Base-by-base conservation (phyloP, 2,329 filamentous ascomycete genomes). In the Apiospora saccharicola region DNA sequence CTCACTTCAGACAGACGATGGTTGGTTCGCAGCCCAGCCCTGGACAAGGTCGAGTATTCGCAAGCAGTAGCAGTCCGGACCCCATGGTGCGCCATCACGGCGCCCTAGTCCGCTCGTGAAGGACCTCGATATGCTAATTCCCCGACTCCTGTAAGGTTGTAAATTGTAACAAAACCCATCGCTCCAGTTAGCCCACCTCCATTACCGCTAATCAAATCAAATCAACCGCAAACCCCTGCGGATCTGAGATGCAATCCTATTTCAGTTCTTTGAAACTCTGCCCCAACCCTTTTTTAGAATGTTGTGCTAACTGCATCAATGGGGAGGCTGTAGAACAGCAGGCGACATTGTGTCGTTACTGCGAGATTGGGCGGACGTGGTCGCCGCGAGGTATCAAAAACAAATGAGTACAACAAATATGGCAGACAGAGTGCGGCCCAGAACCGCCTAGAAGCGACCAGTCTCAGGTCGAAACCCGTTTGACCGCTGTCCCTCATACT, bases 401-500 rank as follows among this genome's bases (percentile, higher is more conserved):
- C 57, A 64, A 64, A 37, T 64, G 57, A 64, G 14, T 64, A 64
- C 19, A 64, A 64, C 57, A 64, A 64, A 24, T 4, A 41, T 13
- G 22, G 57, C n/a, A 41, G 57, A 37, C 34, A 64, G 57, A 22
- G 13, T 7, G 22, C 22, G 10, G 41, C 16, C 57, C 57, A 10
- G 37, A 22, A 2, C 22, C 24, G 13, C 16, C 34, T 47, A 68
- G 44, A 68, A 68, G 43, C 41, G 67, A 26, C 16, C 43, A 44
- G 67, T 43, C 43, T 68, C 67, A 7, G 67, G 14, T 30, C 47
- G 37, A n/a, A 70, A 70, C 46, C 68, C 46, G 47, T 70, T 70
- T 43, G 81, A 74, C 30, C 85, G 83, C 2, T 86, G 82, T 7
- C 82, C 81, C 41, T 90, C 89, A 70, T 92, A 92, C 77, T 91